phyloP scores from a whole-genome alignment of 2,329 filamentous ascomycete species.

The Venturia carpophila region DNA sequence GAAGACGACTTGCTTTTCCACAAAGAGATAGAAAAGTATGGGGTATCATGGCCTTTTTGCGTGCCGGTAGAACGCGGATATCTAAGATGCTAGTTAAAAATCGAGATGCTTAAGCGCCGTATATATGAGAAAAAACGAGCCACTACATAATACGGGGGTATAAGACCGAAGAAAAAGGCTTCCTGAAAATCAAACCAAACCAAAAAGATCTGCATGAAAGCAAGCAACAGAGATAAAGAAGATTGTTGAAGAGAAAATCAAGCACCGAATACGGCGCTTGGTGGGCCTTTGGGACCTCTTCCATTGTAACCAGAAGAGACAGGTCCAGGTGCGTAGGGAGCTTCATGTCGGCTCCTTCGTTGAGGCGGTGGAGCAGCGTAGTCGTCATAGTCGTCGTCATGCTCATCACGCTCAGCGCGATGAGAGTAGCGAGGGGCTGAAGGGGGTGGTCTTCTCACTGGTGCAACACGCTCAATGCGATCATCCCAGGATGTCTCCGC shows the following conservation, averaged over 20 bases:
- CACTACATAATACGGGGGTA: conserved; percentile 12
- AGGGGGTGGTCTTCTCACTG: neutral
- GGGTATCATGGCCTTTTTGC: conserved; percentile 11
- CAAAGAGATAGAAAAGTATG: conserved; percentile 8
- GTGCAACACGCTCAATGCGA: neutral
- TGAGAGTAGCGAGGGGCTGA: neutral
- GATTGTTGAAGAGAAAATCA: neutral
- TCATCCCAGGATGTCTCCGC: neutral
- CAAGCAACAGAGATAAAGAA: neutral
- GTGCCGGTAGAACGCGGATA: conserved; percentile 5
- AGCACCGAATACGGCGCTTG: conserved; percentile 9
- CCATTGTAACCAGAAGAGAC: conserved; percentile 3
- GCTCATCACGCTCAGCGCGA: neutral
- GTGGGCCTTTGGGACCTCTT: neutral
- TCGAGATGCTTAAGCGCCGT: neutral
- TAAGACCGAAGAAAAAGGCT: neutral
- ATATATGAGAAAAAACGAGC: conserved; percentile 2
- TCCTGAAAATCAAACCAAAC: neutral
- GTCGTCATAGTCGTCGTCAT: conserved; percentile 4
- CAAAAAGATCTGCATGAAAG: neutral
- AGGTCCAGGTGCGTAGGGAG: neutral
- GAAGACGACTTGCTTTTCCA: conserved; percentile 10
- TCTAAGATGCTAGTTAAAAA: conserved; percentile 10
- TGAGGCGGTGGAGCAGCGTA: neutral
- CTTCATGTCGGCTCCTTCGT: conserved; percentile 6